Conservation (phyloP, 1,284 basidiomycete genomes). For the Rhodotorula sp. region DNA sequence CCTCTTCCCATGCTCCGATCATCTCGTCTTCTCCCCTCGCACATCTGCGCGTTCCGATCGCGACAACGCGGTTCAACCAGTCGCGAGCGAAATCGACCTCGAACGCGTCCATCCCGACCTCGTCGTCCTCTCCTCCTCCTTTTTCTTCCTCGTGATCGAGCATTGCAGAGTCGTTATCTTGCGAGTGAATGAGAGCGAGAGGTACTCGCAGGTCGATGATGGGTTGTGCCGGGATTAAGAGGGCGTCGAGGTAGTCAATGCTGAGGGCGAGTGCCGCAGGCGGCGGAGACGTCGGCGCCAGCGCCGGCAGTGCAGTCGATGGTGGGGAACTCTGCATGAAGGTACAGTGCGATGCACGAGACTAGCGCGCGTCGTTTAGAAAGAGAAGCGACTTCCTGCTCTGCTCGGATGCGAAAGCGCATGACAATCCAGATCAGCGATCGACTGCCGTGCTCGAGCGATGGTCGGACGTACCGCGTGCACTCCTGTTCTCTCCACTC, state of each 20-base stretch:
- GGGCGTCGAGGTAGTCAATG: background rate
- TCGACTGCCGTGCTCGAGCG: no score
- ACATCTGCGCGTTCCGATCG: background rate
- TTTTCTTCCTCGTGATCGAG: background rate
- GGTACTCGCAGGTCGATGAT: constrained; percentile 5
- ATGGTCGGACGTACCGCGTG: no score
- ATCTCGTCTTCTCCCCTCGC: background rate
- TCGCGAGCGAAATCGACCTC: constrained; percentile 11
- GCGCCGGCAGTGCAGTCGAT: background rate
- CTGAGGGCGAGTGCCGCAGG: background rate
- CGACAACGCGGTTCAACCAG: constrained; percentile 26
- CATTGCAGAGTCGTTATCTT: no score
- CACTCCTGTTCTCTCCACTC: no score
- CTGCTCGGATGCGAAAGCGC: background rate
- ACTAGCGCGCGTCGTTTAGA: no score
- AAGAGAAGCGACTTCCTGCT: no score
- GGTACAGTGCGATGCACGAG: background rate
- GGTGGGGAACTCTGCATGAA: background rate
- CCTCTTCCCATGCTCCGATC: constrained; percentile 10
- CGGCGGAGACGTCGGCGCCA: background rate
- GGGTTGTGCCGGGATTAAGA: background rate
- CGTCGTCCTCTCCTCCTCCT: background rate
- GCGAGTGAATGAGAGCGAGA: background rate
- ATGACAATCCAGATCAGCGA: background rate
- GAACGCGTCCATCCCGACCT: constrained; percentile 16